Evolutionary conservation across 1,284 basidiomycete species (phyloP), one percentile per base, ranked within the genome.

Genomic region (Salmacisia buchloeana): DNA sequence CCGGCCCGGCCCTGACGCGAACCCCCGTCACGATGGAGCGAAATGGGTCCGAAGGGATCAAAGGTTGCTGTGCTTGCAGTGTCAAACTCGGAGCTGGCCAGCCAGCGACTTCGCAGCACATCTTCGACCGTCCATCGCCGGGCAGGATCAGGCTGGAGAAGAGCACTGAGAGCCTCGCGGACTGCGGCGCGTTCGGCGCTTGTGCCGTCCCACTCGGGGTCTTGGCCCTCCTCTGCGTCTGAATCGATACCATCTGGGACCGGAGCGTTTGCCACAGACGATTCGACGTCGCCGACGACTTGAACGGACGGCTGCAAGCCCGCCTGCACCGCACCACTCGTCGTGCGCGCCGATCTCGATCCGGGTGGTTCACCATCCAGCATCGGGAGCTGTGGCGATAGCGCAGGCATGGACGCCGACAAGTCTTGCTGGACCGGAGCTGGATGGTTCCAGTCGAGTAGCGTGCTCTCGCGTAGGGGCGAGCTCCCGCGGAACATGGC

Each of bases 121-220:
- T 63, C 38, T 33, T 70, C 66, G 38, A 76, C 59, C 6, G 70
- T 74, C 74, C 74, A 76, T n/a, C 74, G 67, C 39, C 63, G 60
- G n/a, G 58, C 46, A 25, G 74, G 69, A n/a, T 76, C 73, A 9
- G 69, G 68, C 31, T 73, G 67, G 21, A 76, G 56, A 15, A 76
- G 58, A 5, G 71, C 72, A 18, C 66, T 63, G 6, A 76, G 63
- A 15, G 72, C 68, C 54, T 70, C 64, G 27, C 74, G 45, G n/a
- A 67, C 70, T 27, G 63, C 67, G 1, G 68, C 67, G n/a, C 74
- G 69, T 29, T 76, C 73, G 63, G 61, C 64, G 38, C 69, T 69
- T 4, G 64, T 63, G 0, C 74, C 74, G 38, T 75, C 69, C 68
- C 71, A 73, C 2, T 61, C 64, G 5, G 63, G 60, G 41, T 75